Base-by-base conservation (phyloP, 1,284 basidiomycete genomes). In the Irpex sp. region DNA sequence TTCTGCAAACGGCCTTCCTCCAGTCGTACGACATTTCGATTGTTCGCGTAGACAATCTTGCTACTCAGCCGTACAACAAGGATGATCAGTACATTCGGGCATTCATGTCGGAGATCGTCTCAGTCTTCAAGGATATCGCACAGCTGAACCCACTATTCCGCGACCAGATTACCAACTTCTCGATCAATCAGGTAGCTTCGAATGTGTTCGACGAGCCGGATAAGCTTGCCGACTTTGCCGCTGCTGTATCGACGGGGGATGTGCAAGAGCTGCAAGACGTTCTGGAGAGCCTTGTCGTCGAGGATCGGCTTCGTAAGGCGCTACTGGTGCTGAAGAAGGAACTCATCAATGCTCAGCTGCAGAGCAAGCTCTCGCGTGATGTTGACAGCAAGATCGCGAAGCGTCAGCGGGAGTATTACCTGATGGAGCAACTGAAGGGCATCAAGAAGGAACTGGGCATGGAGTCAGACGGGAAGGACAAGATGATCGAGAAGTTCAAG, bases 401-500 rank as follows among this genome's bases (percentile, higher is more conserved):
- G 76, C 84, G 96, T 14, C 96, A 99, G 74, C 82, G 96, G 63
- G 97, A 99, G 78, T 98, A 97, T 73, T 98, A 97, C 75, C 81
- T 99, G 62, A 96, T 94, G 91, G 97, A 99, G 75, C 97, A 99
- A 77, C 85, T 99, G 64, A 98, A 97, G 77, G 95, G 94, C 1
- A 99, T 99, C 78, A 98, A 99, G 82, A 97, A 96, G 80, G 97
- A 98, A 77, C 83, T 99, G 6, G 96, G 96, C 4, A 93, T 98
- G 86, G 94, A 96, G 76, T 90, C 88, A 36, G 96, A 99, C 69
- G 96, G 96, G 47, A 98, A 98, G 80, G 96, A 98, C 78, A 97
- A 96, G 77, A 79, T 98, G 63, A 91, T 98, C 57, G 94, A 97
- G 74, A 95, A 96, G 79, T 97, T 98, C 79, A 91, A 88, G 75